Conservation (phyloP, 768 basidiomycete species). For the Amanita pseudoporphyria region DNA sequence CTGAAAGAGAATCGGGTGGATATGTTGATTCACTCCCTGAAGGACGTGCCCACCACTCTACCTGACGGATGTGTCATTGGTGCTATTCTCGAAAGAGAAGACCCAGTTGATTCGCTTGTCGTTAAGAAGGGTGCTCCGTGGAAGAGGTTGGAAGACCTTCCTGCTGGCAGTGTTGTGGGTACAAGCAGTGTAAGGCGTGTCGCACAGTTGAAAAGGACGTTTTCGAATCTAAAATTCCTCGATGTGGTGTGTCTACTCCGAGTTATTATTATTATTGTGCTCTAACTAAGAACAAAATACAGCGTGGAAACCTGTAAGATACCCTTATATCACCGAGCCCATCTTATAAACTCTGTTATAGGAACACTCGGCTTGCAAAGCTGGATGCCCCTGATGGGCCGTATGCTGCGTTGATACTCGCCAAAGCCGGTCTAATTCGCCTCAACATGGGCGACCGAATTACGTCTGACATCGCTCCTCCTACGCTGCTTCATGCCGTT, state of each 20-base stretch:
- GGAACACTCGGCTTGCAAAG: constrained; percentile 86
- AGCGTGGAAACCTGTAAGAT: constrained; percentile 85
- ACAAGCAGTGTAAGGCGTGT: constrained; percentile 91
- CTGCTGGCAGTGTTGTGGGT: constrained; percentile 85
- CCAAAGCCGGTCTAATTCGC: constrained; percentile 85
- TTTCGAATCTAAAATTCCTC: constrained; percentile 67
- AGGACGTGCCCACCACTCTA: constrained; percentile 87
- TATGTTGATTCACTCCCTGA: constrained; percentile 86
- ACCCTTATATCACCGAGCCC: neutral
- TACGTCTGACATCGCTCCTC: constrained; percentile 63
- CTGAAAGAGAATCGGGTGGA: constrained; percentile 68
- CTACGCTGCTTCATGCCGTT: constrained; percentile 78
- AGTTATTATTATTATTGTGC: constrained; percentile 1
- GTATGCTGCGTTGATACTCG: constrained; percentile 86
- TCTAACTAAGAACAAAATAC: constrained; percentile 5
- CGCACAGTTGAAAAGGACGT: constrained; percentile 78
- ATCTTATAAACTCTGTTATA: constrained; percentile 18
- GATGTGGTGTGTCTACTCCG: constrained; percentile 64
- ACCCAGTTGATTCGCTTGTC: constrained; percentile 83
- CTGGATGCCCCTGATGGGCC: constrained; percentile 75
- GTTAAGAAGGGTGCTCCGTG: constrained; percentile 65
- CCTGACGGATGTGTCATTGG: constrained; percentile 80
- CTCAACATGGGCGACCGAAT: constrained; percentile 67
- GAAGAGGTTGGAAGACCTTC: constrained; percentile 72
- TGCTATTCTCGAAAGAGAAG: constrained; percentile 79